A percentile compares a stretch with the other conserved stretches of the same genome.
phyloP scores from a whole-genome alignment of 2,329 filamentous ascomycete species.

The Verticillium longisporum region DNA sequence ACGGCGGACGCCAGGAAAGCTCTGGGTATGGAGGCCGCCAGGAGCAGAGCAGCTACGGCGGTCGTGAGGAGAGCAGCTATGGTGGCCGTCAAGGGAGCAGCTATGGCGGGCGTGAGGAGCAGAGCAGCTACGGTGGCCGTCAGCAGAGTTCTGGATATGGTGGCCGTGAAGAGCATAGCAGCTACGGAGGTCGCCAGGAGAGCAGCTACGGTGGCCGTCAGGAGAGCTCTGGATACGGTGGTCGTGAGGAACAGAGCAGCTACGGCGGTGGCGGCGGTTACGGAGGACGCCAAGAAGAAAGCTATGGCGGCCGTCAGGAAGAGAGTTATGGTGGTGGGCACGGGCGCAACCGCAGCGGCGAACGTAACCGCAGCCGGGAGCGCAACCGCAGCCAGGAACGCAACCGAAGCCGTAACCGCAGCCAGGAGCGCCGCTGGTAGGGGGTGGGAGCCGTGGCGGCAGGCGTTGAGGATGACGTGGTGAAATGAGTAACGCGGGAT shows the following conservation, averaged over 20 bases:
- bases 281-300: slow-evolving; percentile 19
- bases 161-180: no score
- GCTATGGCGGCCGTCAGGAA: slow-evolving; percentile 23
- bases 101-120: no score
- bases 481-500: slow-evolving; percentile 13
- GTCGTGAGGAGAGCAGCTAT: slow-evolving; percentile 14
- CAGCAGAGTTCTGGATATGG: no score
- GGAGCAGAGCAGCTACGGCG: slow-evolving; percentile 17
- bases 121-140: slow-evolving; percentile 14
- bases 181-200: slow-evolving; percentile 8
- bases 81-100: slow-evolving; percentile 13
- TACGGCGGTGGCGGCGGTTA: slow-evolving; percentile 8
- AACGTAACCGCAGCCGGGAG: neutral
- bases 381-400: neutral
- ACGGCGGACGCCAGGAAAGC: slow-evolving; percentile 14
- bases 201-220: slow-evolving; percentile 16
- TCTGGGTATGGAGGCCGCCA: slow-evolving; percentile 15
- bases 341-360: neutral
- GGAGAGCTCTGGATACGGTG: slow-evolving; percentile 12
- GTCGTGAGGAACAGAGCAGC: slow-evolving; percentile 13
- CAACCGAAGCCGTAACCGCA: neutral
- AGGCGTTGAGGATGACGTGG: slow-evolving; percentile 2
- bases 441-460: neutral
- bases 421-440: neutral
- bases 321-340: slow-evolving; percentile 38